Conservation (phyloP, 129 eudicot species). For the sunflower (Helianthus annuus) region HanXRQr2.0-SUNRISE NC_035435.2:173844756-173845255, state of each 20-base stretch:
- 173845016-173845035: neutral
- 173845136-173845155: neutral
- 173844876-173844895: no score
- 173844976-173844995: no score
- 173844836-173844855: no score
- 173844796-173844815: no score
- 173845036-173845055: neutral
- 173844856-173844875: no score
- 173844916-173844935: no score
- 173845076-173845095: neutral
- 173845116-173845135: slow-evolving; percentile 16
- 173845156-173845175: slow-evolving; percentile 3
- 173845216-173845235: slow-evolving; percentile 14
- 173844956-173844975: no score
- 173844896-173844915: no score
- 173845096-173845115: slow-evolving; percentile 10
- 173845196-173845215: neutral
- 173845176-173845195: slow-evolving; percentile 1
- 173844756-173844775: no score
- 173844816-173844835: no score
- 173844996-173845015: neutral
- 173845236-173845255: neutral
- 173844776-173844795: no score
- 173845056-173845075: slow-evolving; percentile 3
- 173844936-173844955: no score